Evolutionary conservation across 495 filamentous ascomycete genomes (phyloP).

Genomic region (Stereocaulon alpinum): DNA sequence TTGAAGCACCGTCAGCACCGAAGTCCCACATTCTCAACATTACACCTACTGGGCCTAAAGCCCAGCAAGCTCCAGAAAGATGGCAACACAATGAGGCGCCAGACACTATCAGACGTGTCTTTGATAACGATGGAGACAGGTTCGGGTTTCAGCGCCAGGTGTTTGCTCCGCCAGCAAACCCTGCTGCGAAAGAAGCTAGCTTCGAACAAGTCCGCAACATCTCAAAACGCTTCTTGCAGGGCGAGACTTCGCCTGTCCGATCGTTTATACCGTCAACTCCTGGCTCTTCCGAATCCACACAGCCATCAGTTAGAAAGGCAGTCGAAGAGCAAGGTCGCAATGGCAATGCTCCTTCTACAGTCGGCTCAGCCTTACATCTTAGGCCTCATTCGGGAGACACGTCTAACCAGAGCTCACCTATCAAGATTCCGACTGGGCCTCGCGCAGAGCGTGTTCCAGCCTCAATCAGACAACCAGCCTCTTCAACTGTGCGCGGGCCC

Average conservation of each 20-base stretch:
- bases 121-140: not conserved
- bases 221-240: conserved; percentile 14
- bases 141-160: conserved; percentile 4
- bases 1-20: conserved; percentile 32
- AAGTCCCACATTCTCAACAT: conserved; percentile 32
- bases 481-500: conserved; percentile 13
- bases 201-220: conserved; percentile 9
- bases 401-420: conserved; percentile 14
- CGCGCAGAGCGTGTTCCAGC: conserved; percentile 20
- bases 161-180: not conserved
- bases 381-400: conserved; percentile 10
- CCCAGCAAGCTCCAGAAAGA: conserved; percentile 29
- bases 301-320: conserved; percentile 19
- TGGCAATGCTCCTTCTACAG: conserved; percentile 14
- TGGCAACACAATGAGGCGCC: conserved; percentile 3
- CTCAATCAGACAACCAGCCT: conserved; percentile 19
- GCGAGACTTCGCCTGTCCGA: conserved; percentile 7
- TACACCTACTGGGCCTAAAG: conserved; percentile 42
- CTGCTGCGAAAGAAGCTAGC: not conserved
- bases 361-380: not conserved
- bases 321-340: conserved; percentile 20
- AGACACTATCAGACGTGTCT: not conserved
- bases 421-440: conserved; percentile 24
- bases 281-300: conserved; percentile 1
- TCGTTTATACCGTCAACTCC: conserved; percentile 1